Conservation (phyloP, 2,329 filamentous ascomycete genomes). For the Cladosporium velox region DNA sequence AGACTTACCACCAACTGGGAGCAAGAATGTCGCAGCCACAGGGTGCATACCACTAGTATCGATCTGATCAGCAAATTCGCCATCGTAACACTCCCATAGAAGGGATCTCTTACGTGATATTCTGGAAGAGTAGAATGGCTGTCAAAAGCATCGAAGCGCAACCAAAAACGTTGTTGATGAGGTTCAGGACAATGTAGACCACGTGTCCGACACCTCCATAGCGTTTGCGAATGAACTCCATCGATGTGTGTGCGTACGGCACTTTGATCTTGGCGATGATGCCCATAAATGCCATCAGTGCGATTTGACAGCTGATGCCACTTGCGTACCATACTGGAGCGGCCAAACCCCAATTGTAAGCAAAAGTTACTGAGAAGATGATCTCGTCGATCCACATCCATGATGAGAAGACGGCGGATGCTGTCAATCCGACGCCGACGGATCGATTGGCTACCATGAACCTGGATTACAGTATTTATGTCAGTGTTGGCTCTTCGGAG, state of each 20-base stretch:
- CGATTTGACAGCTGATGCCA: constrained; percentile 51
- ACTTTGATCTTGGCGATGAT: constrained; percentile 53
- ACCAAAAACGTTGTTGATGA: no score
- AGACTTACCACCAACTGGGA: no score
- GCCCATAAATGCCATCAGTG: constrained; percentile 52
- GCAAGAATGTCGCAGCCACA: no score
- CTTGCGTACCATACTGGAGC: constrained; percentile 37
- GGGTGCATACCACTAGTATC: no score
- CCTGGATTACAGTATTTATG: neutral
- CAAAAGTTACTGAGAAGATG: neutral
- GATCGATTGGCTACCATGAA: neutral
- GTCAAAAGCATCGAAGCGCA: no score
- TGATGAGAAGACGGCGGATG: neutral
- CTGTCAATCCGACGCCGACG: neutral
- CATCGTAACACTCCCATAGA: no score
- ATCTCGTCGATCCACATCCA: neutral
- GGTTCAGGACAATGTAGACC: no score
- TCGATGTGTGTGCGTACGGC: constrained; percentile 53
- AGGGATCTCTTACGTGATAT: no score
- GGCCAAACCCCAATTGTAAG: neutral
- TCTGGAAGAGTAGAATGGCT: no score
- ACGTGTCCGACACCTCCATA: constrained; percentile 31
- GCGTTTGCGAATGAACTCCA: constrained; percentile 51
- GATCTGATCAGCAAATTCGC: no score
- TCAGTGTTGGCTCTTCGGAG: neutral